Evolutionary conservation across 805 yeast species (phyloP).

Genomic region (Saccharomyces paradoxus): DNA sequence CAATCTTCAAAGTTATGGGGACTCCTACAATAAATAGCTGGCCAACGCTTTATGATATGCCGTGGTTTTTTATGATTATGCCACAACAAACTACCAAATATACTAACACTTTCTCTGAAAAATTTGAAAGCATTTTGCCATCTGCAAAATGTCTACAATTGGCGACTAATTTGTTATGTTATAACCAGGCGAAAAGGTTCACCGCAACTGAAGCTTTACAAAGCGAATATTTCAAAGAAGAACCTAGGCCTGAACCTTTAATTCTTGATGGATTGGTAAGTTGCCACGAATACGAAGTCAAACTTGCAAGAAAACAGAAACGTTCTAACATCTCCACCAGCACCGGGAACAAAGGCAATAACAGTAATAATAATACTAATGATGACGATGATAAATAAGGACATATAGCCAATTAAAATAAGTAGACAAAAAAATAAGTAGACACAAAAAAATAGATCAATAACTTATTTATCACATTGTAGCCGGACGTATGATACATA

Average conservation of each 20-base stretch:
- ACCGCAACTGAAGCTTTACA: conserved; percentile 62
- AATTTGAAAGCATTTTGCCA: conserved; percentile 37
- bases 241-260: conserved; percentile 58
- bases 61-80: conserved; percentile 85
- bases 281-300: conserved; percentile 87
- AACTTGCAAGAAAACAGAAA: conserved; percentile 57
- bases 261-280: conserved; percentile 52
- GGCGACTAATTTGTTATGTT: conserved; percentile 51
- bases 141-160: conserved; percentile 51
- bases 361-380: neutral
- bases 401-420: neutral
- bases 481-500: neutral
- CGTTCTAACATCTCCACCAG: neutral
- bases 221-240: conserved; percentile 63
- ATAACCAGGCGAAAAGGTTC: conserved; percentile 63
- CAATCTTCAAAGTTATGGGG: conserved; percentile 79
- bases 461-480: neutral
- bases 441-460: neutral
- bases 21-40: conserved; percentile 66
- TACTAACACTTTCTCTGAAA: conserved; percentile 33
- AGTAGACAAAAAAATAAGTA: neutral
- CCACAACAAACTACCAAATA: conserved; percentile 38
- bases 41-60: conserved; percentile 72
- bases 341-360: neutral
- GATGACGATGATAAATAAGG: neutral